Evolutionary conservation across 2,329 filamentous ascomycete species (phyloP).

Genomic region (Arthrobotrys pseudoclavata): DNA sequence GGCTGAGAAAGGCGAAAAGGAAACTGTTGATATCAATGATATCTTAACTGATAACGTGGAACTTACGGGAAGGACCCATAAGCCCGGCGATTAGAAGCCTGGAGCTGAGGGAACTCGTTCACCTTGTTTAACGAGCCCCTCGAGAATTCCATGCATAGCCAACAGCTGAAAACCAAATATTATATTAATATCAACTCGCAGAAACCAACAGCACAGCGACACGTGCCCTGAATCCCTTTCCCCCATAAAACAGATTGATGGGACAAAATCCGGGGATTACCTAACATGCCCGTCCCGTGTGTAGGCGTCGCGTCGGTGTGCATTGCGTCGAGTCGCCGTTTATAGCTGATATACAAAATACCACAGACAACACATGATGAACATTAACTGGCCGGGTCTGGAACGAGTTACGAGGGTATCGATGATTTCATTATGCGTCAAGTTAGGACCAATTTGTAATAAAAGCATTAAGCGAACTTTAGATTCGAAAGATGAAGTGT

Average conservation of each 20-base stretch:
- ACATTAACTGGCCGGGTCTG: not conserved
- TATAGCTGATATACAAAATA: slow-evolving; percentile 9
- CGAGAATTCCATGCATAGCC: not conserved
- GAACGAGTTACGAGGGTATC: not conserved
- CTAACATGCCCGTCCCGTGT: slow-evolving; percentile 24
- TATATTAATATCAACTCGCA: not conserved
- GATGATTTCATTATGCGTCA: slow-evolving; percentile 7
- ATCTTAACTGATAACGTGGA: slow-evolving; percentile 3
- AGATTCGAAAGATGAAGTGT: too few species aligned
- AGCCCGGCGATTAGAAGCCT: slow-evolving; percentile 18
- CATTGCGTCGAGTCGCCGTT: slow-evolving; percentile 14
- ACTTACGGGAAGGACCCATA: not conserved
- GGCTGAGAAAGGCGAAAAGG: not conserved
- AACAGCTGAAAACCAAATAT: not conserved
- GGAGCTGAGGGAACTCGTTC: too few species aligned
- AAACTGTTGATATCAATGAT: slow-evolving; percentile 13
- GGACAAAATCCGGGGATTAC: slow-evolving; percentile 18
- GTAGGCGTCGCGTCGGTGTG: not conserved
- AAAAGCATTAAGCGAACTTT: too few species aligned
- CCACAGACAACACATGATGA: not conserved
- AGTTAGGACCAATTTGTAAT: too few species aligned
- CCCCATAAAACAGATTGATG: not conserved
- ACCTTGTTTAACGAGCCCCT: too few species aligned
- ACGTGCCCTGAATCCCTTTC: slow-evolving; percentile 3
- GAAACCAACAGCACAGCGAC: slow-evolving; percentile 6